These are phyloP conservation scores for Pseudognaphalium luteoalbum DNA, from an alignment of 129 eudicot genomes.

Conservation along the genomic window DNA sequence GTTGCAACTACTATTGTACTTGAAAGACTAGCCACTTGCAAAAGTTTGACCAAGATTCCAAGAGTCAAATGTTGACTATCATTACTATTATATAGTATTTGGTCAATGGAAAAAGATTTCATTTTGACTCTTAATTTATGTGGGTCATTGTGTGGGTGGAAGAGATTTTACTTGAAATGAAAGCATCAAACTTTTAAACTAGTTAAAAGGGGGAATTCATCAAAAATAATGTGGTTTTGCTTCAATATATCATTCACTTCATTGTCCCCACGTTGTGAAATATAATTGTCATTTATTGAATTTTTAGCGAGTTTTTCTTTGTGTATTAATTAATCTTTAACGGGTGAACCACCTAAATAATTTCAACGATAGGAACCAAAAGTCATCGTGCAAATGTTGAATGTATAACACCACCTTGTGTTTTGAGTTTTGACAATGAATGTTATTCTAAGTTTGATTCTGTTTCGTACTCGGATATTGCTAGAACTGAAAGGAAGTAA, in stretches of 20 bases:
- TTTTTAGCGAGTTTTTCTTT: too few relatives aligned
- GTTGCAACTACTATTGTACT: constrained; percentile 59
- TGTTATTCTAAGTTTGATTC: not conserved
- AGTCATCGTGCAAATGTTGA: too few relatives aligned
- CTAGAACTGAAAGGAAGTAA: too few relatives aligned
- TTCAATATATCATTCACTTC: not conserved
- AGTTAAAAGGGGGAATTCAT: constrained; percentile 23
- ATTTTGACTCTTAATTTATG: constrained; percentile 9
- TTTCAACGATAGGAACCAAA: too few relatives aligned
- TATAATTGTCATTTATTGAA: too few relatives aligned
- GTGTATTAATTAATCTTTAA: too few relatives aligned
- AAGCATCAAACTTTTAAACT: constrained; percentile 23
- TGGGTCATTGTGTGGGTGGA: not conserved
- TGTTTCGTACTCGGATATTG: not conserved
- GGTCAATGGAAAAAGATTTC: too few relatives aligned
- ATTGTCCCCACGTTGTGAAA: not conserved
- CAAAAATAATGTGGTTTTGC: constrained; percentile 7
- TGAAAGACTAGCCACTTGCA: constrained; percentile 22
- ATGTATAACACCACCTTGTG: too few relatives aligned
- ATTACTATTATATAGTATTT: too few relatives aligned
- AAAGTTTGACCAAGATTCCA: constrained; percentile 41
- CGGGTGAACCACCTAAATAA: too few relatives aligned
- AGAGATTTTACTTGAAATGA: constrained; percentile 16
- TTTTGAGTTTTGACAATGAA: not conserved
- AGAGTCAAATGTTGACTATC: constrained; percentile 15